Base-by-base conservation (phyloP, 495 filamentous ascomycete genomes). In the Filosporella fistucella region DNA sequence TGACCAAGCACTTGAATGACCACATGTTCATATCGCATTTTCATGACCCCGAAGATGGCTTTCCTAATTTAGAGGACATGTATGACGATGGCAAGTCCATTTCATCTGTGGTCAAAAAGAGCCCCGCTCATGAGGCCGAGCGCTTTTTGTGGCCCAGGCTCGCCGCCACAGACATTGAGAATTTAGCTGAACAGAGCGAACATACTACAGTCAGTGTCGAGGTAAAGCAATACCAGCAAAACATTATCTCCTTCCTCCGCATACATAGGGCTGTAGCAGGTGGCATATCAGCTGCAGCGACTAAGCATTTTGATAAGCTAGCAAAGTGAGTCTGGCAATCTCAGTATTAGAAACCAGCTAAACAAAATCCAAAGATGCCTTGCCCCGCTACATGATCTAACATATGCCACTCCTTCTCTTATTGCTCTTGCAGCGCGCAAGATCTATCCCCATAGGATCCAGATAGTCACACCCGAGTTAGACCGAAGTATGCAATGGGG, bases 401-500 rank as follows among this genome's bases (percentile, higher is more conserved):
- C 82, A 43, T 96, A 82, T 57, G 78, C 89, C 2, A 89, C 93
- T 2, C 93, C 94, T 0, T 85, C 89, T 3, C 74, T 99, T 17
- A 82, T 95, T 10, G 77, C 71, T 16, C 69, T 99, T 39, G 94
- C 93, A 3, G 81, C 81, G n/a, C 80, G 77, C 48, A 99, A 97
- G 68, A 78, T 95, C 11, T 97, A 94, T 56, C 75, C 81, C 21
- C 94, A 98, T 63, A 80, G 88, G 20, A 77, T 98, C n/a, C 59
- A 72, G 2, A 71, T 95, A 8, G 73, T 79, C 1, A 68, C 60
- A 2, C 75, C 87, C 0, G 81, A 84, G 50, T 74, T 77, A 45
- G 93, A 99, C 66, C 67, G 90, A 33, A 96, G 90, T 59, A 73
- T 95, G 68, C 89, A 95, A 61, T 99, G 93, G 76, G 93, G 93